Conservation (phyloP, 306 rosid species). For the Abrus precatorius region DNA sequence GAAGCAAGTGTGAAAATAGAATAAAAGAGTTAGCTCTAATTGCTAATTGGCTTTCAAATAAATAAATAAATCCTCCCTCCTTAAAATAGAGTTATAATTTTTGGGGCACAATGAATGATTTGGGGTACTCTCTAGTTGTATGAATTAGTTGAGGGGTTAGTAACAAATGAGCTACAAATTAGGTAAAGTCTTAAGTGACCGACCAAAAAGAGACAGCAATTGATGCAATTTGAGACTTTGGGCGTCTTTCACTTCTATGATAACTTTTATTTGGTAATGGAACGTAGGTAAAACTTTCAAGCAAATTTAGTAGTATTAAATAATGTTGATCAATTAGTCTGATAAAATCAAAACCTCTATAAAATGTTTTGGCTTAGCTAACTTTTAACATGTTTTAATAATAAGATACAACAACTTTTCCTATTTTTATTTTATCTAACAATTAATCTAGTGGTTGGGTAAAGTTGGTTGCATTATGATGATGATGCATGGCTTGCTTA, state of each 20-base stretch:
- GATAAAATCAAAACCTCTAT: conserved; percentile 6
- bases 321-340: not conserved
- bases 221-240: conserved; percentile 14
- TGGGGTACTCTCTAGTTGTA: not conserved
- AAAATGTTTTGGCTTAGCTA: not conserved
- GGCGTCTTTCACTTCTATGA: not conserved
- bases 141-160: not conserved
- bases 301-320: not conserved
- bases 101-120: not conserved
- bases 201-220: not conserved
- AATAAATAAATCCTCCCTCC: not conserved
- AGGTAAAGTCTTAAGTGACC: not conserved
- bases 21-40: not conserved
- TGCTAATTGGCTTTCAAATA: not conserved
- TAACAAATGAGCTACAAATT: not conserved
- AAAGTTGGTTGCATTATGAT: conserved; percentile 35
- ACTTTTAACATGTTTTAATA: not conserved
- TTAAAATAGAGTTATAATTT: not conserved
- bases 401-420: not conserved
- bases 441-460: conserved; percentile 34
- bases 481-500: not conserved
- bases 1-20: not conserved
- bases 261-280: not conserved
- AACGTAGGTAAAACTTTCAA: too few relatives aligned
- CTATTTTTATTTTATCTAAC: not conserved